These are phyloP conservation scores for Colletotrichum karsti DNA, from an alignment of 2,329 filamentous ascomycete species.

Conservation along the genomic window DNA sequence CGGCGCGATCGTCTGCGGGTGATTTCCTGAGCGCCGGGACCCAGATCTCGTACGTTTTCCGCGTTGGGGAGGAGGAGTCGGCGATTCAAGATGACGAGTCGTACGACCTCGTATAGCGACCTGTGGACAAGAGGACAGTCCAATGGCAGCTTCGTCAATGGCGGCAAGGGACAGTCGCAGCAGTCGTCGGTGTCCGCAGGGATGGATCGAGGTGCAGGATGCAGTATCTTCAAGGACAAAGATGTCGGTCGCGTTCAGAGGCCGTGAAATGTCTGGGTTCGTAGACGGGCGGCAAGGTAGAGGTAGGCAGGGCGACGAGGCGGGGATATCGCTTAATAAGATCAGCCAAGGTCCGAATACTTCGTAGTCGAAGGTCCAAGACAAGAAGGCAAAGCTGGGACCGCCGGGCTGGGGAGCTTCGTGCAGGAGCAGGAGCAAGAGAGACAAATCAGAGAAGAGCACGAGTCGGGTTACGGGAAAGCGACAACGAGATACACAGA, in stretches of 20 bases:
- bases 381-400: neutral
- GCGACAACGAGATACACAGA: neutral
- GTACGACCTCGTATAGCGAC: slow-evolving; percentile 20
- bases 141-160: slow-evolving; percentile 3
- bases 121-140: neutral
- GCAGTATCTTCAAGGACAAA: neutral
- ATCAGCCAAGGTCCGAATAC: slow-evolving; percentile 5
- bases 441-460: slow-evolving; percentile 3
- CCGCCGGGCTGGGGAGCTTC: neutral
- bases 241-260: neutral
- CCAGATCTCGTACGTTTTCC: neutral
- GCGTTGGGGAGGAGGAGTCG: neutral
- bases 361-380: neutral
- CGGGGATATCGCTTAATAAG: slow-evolving; percentile 9
- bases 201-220: neutral
- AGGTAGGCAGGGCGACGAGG: neutral
- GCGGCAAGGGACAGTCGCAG: neutral
- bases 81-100: slow-evolving; percentile 6
- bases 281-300: neutral
- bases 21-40: neutral
- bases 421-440: neutral
- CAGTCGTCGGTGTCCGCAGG: slow-evolving; percentile 9
- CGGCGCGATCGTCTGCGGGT: neutral
- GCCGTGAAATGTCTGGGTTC: slow-evolving; percentile 1
- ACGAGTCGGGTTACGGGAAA: neutral